Evolutionary conservation across 495 filamentous ascomycete species (phyloP), one percentile per base, ranked within the genome.

Genomic region (Penicillium samsonianum): DNA sequence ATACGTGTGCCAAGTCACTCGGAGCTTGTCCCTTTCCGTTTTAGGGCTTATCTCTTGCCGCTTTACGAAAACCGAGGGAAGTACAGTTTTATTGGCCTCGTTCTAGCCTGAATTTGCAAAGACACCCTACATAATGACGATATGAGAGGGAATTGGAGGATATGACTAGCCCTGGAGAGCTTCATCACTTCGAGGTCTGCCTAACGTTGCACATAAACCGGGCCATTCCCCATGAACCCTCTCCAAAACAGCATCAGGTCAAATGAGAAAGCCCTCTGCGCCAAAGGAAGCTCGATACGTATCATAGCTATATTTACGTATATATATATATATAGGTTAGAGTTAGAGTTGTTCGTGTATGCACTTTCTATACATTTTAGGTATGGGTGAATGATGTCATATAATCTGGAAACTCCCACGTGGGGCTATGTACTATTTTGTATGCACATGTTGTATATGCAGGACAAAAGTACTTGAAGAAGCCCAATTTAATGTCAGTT

Each of bases 391-490:
- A 47, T 47, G 42, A 55, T 19, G 53, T 47, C 43, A 55, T 11
- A 5, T 3, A 30, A 33, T 12, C 10, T 33, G 1, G 25, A 8
- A 8, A 11, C 23, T 3, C 16, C 26, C 9, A 51, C 33, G 23
- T 51, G 49, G 41, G 19, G 28, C 30, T 38, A 35, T 14, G 9
- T 17, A 38, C 16, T 38, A 35, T 5, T 35, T 35, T 7, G 14
- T 35, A 16, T n/a, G 14, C 14, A n/a, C 14, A 16, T 6, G 9
- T 30, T 30, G 9, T 37, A 43, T 35, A 54, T 26, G 42, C 52
- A 23, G 3, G 40, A 28, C 52, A 38, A 38, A 55, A 37, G 52
- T 47, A 47, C 42, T 17, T 26, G 19, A 46, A 26, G 33, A 37
- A 16, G 31, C 4, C 12, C 31, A 5, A 46, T 35, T 35, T 16